Percentiles rank a stretch among this genome's conserved stretches.
Evolutionary conservation across 2,329 filamentous ascomycete species (phyloP).

Genomic region (Dactylellina drechsleri): DNA sequence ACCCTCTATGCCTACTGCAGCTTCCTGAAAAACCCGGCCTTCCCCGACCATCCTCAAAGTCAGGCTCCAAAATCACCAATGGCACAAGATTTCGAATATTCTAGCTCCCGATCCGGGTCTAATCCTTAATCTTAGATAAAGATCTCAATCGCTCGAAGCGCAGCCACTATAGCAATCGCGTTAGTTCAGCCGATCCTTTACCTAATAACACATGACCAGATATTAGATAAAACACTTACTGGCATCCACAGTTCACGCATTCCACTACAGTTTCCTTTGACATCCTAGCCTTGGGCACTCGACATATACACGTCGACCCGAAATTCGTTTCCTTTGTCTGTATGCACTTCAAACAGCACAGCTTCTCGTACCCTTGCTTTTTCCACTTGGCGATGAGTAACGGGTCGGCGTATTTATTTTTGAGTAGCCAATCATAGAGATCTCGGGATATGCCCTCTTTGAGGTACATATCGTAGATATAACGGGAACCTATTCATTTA

Average conservation of each 20-base stretch:
- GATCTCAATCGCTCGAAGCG: conserved; percentile 36
- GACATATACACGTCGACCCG: conserved; percentile 95
- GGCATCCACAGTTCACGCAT: conserved; percentile 93
- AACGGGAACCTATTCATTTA: conserved; percentile 70
- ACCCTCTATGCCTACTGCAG: too few species aligned
- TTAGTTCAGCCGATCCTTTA: background rate
- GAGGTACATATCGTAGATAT: conserved; percentile 96
- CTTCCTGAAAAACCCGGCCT: background rate
- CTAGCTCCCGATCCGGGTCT: too few species aligned
- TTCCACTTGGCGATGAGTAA: conserved; percentile 99
- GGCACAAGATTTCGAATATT: too few species aligned
- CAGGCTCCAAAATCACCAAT: background rate
- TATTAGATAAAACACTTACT: conserved; percentile 59
- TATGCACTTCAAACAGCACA: conserved; percentile 94
- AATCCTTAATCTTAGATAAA: background rate
- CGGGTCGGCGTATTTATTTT: conserved; percentile 94
- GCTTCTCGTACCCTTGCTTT: conserved; percentile 98
- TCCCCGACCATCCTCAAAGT: background rate
- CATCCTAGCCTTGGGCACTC: conserved; percentile 86
- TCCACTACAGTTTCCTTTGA: conserved; percentile 87
- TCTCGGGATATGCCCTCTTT: conserved; percentile 93
- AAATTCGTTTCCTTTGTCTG: conserved; percentile 99
- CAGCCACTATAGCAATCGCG: conserved; percentile 35
- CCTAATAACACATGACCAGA: background rate
- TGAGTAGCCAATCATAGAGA: conserved; percentile 94